Evolutionary conservation across 345 rosid genomes (phyloP).

Genomic region (Salix suchowensis): DNA sequence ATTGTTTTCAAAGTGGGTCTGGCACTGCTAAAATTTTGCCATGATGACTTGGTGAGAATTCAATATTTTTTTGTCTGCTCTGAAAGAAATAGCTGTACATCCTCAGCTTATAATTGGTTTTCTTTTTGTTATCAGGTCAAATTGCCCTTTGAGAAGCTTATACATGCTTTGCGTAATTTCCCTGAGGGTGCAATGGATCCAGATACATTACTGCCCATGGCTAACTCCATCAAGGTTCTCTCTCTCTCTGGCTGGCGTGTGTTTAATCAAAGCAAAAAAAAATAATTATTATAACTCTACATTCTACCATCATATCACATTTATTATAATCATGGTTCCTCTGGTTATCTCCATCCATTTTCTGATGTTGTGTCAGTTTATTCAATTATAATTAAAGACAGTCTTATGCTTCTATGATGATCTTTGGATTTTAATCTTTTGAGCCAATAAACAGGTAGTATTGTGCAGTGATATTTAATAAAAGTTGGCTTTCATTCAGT

Average conservation of each 20-base stretch:
- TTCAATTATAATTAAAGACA: neutral
- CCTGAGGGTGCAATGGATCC: constrained; percentile 96
- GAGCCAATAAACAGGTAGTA: neutral
- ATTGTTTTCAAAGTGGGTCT: constrained; percentile 92
- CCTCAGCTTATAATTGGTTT: neutral
- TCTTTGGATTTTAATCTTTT: neutral
- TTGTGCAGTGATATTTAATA: neutral
- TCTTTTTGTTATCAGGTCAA: constrained; percentile 39
- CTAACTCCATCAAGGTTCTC: constrained; percentile 75
- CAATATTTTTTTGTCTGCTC: neutral
- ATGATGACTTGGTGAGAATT: constrained; percentile 75
- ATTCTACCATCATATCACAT: neutral
- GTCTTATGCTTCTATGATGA: neutral
- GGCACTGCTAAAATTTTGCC: constrained; percentile 70
- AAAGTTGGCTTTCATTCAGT: neutral
- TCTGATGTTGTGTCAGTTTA: neutral
- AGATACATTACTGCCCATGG: constrained; percentile 78
- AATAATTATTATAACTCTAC: neutral
- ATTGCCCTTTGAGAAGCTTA: constrained; percentile 87
- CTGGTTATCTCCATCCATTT: neutral
- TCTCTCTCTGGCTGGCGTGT: neutral
- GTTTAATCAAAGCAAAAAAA: neutral
- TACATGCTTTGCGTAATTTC: constrained; percentile 82
- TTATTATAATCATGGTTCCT: neutral
- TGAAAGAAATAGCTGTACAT: neutral